Percentiles rank a stretch among this genome's conserved stretches.
Evolutionary conservation across 1,284 basidiomycete genomes (phyloP).

Genomic region (Cerioporus squamosus): DNA sequence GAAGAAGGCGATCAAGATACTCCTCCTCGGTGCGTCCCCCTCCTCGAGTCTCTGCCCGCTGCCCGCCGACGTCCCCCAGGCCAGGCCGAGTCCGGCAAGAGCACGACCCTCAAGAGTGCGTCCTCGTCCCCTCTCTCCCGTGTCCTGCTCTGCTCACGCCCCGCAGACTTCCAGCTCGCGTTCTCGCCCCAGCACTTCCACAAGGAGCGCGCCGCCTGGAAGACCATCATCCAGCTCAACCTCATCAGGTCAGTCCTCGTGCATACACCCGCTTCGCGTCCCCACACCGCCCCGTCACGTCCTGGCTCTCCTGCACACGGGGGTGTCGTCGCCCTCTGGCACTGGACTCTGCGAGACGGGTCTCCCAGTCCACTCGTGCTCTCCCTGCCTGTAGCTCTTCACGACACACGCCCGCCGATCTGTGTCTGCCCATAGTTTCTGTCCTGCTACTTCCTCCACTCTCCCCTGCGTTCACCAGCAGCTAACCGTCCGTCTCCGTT

Average conservation of each 20-base stretch:
- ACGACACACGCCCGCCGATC: too few relatives aligned
- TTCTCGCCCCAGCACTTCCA: slow-evolving; percentile 66
- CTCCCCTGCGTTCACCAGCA: not conserved
- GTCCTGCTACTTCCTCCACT: not conserved
- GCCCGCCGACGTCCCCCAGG: slow-evolving; percentile 40
- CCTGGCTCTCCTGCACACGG: too few relatives aligned
- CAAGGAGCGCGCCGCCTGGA: slow-evolving; percentile 61
- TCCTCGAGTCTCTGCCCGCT: not conserved
- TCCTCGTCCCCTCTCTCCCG: not conserved
- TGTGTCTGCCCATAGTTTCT: too few relatives aligned
- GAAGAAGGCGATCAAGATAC: slow-evolving; percentile 62
- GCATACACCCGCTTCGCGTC: too few relatives aligned
- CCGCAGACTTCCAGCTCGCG: slow-evolving; percentile 64
- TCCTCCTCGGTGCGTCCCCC: slow-evolving; percentile 58
- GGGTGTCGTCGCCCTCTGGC: too few relatives aligned
- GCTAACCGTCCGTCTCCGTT: not conserved
- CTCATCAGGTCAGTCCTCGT: slow-evolving; percentile 54
- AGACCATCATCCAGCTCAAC: slow-evolving; percentile 68
- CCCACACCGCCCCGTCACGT: too few relatives aligned
- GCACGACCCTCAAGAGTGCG: slow-evolving; percentile 67
- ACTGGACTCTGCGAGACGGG: too few relatives aligned
- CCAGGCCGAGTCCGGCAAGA: slow-evolving; percentile 74
- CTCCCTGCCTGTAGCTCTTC: too few relatives aligned
- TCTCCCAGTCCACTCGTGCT: too few relatives aligned
- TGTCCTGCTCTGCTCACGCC: not conserved